Percentiles rank a stretch among this genome's conserved stretches.
These are phyloP conservation scores for Typha latifolia DNA, from an alignment of 176 grass and related monocot genomes.

Conservation along the genomic window DNA sequence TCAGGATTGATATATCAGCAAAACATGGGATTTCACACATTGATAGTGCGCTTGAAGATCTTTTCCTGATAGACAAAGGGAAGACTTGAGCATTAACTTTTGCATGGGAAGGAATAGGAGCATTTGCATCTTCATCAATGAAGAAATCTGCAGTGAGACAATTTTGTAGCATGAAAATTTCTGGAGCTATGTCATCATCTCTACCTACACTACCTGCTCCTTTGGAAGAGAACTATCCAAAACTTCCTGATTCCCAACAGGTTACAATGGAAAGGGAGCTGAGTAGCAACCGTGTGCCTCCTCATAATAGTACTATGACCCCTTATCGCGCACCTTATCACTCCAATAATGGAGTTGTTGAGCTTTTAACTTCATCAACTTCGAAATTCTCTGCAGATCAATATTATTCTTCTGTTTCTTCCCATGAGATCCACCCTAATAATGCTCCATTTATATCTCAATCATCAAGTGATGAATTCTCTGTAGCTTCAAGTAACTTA, in stretches of 20 bases:
- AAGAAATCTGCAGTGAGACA: conserved; percentile 36
- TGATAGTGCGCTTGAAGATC: neutral
- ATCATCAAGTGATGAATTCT: conserved; percentile 19
- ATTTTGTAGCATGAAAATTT: conserved; percentile 27
- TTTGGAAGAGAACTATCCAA: conserved; percentile 37
- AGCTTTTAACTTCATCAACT: conserved; percentile 30
- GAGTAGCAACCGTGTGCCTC: conserved; percentile 14
- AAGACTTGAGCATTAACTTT: neutral
- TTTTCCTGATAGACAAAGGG: neutral
- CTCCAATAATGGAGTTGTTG: conserved; percentile 29
- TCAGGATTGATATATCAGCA: too few species aligned
- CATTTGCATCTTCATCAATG: conserved; percentile 15
- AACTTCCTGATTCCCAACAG: conserved; percentile 26
- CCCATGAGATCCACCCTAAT: conserved; percentile 32
- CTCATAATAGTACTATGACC: conserved; percentile 16
- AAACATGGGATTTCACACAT: too few species aligned
- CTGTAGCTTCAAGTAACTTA: conserved; percentile 21
- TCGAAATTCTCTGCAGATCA: conserved; percentile 27
- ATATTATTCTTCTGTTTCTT: conserved; percentile 28
- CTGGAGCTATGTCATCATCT: conserved; percentile 51
- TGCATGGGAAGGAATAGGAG: neutral
- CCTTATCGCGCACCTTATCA: conserved; percentile 23
- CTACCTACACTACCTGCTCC: conserved; percentile 50
- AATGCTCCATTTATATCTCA: conserved; percentile 34
- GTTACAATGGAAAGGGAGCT: conserved; percentile 41